Percentiles rank a stretch among this genome's conserved stretches.
Conservation (phyloP, 805 yeast species). For the Middelhovenomyces tepae region DNA sequence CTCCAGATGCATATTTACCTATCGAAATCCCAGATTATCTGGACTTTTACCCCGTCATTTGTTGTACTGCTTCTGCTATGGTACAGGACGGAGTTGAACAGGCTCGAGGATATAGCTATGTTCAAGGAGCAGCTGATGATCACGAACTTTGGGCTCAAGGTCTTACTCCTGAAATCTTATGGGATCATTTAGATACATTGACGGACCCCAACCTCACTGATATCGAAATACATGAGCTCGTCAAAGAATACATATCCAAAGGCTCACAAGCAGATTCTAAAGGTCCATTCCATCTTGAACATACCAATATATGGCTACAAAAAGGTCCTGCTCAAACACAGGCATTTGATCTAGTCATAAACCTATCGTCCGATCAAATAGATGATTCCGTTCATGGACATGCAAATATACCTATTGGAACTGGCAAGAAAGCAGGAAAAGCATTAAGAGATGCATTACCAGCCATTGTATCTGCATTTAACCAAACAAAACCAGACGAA, state of each 20-base stretch:
- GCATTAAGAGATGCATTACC: conserved; percentile 43
- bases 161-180: conserved; percentile 46
- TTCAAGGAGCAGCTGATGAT: conserved; percentile 94
- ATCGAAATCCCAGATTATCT: conserved; percentile 28
- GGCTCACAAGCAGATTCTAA: conserved; percentile 12
- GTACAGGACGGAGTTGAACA: conserved; percentile 50
- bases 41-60: conserved; percentile 36
- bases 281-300: conserved; percentile 17
- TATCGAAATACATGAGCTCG: conserved; percentile 21
- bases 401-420: conserved; percentile 14
- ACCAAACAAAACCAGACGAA: conserved; percentile 10
- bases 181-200: conserved; percentile 37
- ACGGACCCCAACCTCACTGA: conserved; percentile 25
- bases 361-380: conserved; percentile 9
- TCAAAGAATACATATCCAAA: conserved; percentile 14
- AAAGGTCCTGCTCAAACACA: conserved; percentile 1
- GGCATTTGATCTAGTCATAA: conserved; percentile 12
- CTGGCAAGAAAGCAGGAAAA: conserved; percentile 58
- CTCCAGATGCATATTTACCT: conserved; percentile 42
- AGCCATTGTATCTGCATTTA: conserved; percentile 28
- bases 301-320: conserved; percentile 12
- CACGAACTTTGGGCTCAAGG: conserved; percentile 75
- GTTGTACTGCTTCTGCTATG: conserved; percentile 55
- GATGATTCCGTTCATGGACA: neutral
- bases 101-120: conserved; percentile 47